Evolutionary conservation across 1,284 basidiomycete genomes (phyloP), one percentile per base, ranked within the genome.

Genomic region (Cystobasidium pallidum): DNA sequence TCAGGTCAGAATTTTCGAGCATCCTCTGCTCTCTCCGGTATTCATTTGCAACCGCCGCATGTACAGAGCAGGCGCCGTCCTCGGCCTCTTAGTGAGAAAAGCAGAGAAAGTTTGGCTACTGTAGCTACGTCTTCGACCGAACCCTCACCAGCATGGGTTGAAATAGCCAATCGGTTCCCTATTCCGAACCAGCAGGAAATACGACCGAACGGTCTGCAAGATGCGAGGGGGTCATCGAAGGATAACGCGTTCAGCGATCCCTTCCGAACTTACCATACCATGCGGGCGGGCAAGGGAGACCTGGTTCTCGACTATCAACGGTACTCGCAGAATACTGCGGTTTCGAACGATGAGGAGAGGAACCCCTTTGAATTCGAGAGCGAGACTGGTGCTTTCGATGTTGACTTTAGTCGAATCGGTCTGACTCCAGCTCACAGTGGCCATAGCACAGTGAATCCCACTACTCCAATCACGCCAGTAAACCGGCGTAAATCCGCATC

Each of bases 361-460:
- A 66, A 66, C 26, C 64, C 64, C 7, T 66, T 66, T 26, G 64
- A 66, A 36, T 28, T 66, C 52, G 64, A 66, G 24, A 34, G 32
- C 7, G 51, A 57, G n/a, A 41, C 21, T 39, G n/a, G 30, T 1
- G 32, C 32, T 3, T 47, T 57, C 7, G 19, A 55, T 21, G 17
- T 66, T 26, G 64, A 64, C 47, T 64, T 64, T 21, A 64, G 39
- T 21, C 43, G 39, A 13, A 30, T 64, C 30, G 62, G 62, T 36
- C 15, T 51, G 2, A 47, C 62, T 32, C 62, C 43, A 51, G 43
- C 30, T 13, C n/a, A n/a, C 3, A 64, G 62, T 30, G 62, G 62
- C 17, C 43, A 64, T 24, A 64, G n/a, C 30, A 64, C 62, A 0
- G n/a, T 64, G 24, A 47, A 66, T 21, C 64, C 64, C 1, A 66